Percentiles rank a stretch among this genome's conserved stretches.
Evolutionary conservation across 257 asterid genomes (phyloP).

Genomic region (Solanum chilense): DNA sequence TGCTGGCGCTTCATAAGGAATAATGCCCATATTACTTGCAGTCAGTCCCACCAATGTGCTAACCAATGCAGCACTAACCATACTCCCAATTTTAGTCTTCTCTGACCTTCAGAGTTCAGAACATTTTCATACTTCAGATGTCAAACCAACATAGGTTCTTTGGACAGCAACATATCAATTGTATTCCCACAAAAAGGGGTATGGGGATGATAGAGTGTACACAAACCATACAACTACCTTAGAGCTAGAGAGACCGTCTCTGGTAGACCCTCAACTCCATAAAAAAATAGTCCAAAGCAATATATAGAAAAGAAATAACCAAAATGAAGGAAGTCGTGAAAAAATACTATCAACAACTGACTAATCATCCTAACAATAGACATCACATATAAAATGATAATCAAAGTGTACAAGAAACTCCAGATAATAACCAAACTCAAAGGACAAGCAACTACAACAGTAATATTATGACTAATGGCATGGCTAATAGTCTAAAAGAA

Average conservation of each 20-base stretch:
- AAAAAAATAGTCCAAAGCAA: neutral
- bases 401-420: neutral
- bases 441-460: neutral
- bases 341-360: neutral
- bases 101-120: slow-evolving; percentile 49
- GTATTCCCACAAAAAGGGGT: neutral
- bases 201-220: neutral
- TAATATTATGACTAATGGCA: neutral
- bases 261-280: neutral
- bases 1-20: slow-evolving; percentile 65
- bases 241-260: neutral
- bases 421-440: neutral
- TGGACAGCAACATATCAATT: neutral
- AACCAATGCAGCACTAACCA: slow-evolving; percentile 74
- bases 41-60: slow-evolving; percentile 65
- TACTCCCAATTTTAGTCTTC: slow-evolving; percentile 80
- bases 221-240: neutral
- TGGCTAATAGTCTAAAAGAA: too few relatives aligned
- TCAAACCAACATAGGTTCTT: neutral
- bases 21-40: slow-evolving; percentile 76
- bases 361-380: neutral
- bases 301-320: neutral
- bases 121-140: slow-evolving; percentile 2
- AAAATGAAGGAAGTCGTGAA: neutral
- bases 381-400: neutral